Evolutionary conservation across 371 early-diverging fungal genomes (phyloP).

Genomic region (Haplosporangium sp.): DNA sequence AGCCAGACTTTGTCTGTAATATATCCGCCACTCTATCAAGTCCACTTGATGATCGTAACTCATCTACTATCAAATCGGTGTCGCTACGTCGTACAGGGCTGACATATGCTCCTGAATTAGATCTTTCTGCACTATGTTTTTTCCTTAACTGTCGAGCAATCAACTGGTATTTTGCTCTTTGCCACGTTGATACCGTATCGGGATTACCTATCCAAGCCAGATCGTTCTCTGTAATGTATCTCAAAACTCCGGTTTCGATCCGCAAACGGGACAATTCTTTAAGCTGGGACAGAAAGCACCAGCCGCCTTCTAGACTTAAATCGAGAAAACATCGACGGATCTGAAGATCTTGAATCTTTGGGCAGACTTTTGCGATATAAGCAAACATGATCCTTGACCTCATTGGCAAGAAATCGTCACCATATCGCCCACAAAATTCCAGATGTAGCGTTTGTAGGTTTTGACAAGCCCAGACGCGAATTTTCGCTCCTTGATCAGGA

Average conservation of each 20-base stretch:
- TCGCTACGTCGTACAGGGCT: not conserved
- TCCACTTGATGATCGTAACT: not conserved
- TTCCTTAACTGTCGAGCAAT: not conserved
- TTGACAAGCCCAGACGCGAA: not conserved
- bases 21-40: not conserved
- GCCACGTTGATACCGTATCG: not conserved
- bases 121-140: not conserved
- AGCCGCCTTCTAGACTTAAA: slow-evolving; percentile 9
- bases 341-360: not conserved
- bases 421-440: not conserved
- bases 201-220: not conserved
- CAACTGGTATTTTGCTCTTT: not conserved
- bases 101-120: not conserved
- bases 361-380: slow-evolving; percentile 21
- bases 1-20: not conserved
- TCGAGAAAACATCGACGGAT: not conserved
- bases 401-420: not conserved
- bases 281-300: slow-evolving; percentile 15
- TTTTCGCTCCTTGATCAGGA: no score
- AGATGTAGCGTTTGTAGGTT: slow-evolving; percentile 10
- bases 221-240: not conserved
- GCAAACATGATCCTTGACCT: slow-evolving; percentile 16
- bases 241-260: not conserved
- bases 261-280: not conserved
- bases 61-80: not conserved